These are phyloP conservation scores for Botrytis fabae DNA, from an alignment of 2,329 filamentous ascomycete species.

Conservation along the genomic window DNA sequence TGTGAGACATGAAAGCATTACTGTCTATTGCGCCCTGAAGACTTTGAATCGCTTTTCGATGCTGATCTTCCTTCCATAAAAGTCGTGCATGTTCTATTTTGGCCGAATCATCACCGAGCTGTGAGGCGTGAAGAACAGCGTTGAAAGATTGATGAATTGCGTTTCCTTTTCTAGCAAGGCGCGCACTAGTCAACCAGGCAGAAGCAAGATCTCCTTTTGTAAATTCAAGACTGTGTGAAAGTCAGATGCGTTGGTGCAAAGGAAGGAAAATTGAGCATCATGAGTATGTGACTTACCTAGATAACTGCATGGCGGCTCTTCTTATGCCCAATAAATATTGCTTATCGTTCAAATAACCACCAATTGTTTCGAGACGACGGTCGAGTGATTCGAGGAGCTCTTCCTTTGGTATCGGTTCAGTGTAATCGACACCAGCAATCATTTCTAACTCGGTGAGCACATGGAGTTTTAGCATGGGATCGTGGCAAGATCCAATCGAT, in stretches of 20 bases:
- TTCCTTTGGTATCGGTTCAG: slow-evolving; percentile 35
- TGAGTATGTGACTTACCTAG: slow-evolving; percentile 53
- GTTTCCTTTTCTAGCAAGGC: slow-evolving; percentile 81
- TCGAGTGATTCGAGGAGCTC: slow-evolving; percentile 58
- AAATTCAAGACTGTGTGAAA: slow-evolving; percentile 50
- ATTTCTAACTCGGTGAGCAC: slow-evolving; percentile 84
- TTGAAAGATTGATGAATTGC: slow-evolving; percentile 88
- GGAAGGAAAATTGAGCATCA: background rate
- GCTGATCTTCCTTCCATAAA: slow-evolving; percentile 89
- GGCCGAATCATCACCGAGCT: slow-evolving; percentile 80
- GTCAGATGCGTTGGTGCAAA: slow-evolving; percentile 37
- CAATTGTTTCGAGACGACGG: slow-evolving; percentile 82
- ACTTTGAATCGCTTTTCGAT: slow-evolving; percentile 91
- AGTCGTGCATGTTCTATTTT: slow-evolving; percentile 93
- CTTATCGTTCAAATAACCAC: slow-evolving; percentile 88
- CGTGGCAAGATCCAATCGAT: slow-evolving; percentile 81
- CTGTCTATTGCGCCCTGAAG: slow-evolving; percentile 82
- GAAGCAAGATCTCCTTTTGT: slow-evolving; percentile 73
- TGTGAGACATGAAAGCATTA: slow-evolving; percentile 65
- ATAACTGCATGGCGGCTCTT: slow-evolving; percentile 82
- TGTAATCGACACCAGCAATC: slow-evolving; percentile 56
- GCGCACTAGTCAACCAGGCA: slow-evolving; percentile 81
- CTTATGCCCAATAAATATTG: slow-evolving; percentile 87
- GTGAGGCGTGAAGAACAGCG: slow-evolving; percentile 84
- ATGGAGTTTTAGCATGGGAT: slow-evolving; percentile 82